Evolutionary conservation across 2,329 filamentous ascomycete species (phyloP), one percentile per base, ranked within the genome.

Genomic region (Cladosporium oxysporum): DNA sequence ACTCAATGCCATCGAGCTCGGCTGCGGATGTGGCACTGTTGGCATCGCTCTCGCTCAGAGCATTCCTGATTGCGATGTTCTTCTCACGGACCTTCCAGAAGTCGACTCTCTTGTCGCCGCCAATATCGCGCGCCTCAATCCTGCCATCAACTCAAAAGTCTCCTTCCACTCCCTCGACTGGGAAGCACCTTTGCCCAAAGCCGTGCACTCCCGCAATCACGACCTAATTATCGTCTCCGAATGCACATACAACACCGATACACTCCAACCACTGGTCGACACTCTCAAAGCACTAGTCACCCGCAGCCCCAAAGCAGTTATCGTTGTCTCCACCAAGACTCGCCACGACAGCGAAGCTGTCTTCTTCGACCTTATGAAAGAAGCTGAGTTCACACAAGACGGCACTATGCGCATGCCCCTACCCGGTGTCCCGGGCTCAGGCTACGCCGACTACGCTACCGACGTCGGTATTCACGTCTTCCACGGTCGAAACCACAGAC

Each of bases 181-280:
- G 89, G 83, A 87, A n/a, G 74, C 80, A 16, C 75, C 81, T 16
- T 75, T 88, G 7, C 81, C 84, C 0, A 44, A 67, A 49, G 66
- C 64, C 7, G 62, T 80, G 3, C 69, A 70, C 31, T 71, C 75
- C 5, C 74, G 79, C 44, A 75, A 82, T 12, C 82, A 86, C 71
- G 85, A 90, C 74, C 72, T 91, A 37, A 81, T 91, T 26, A 74
- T 91, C 4, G 84, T 90, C 1, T 87, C 88, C 1, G 90, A 92
- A 74, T 91, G 90, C 76, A 91, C 89, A 1, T 92, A 92, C 77
- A 91, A 91, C 74, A 80, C 84, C 18, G 88, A 90, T 71, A 89
- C 86, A 66, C 83, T 89, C 61, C 86, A 87, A 2, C 82, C 86
- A 28, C 79, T 91, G 44, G 88, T 91, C 8, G 77, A 78, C 31